These are phyloP conservation scores for Metschnikowia dekortorum DNA, from an alignment of 805 yeast genomes.

Conservation along the genomic window DNA sequence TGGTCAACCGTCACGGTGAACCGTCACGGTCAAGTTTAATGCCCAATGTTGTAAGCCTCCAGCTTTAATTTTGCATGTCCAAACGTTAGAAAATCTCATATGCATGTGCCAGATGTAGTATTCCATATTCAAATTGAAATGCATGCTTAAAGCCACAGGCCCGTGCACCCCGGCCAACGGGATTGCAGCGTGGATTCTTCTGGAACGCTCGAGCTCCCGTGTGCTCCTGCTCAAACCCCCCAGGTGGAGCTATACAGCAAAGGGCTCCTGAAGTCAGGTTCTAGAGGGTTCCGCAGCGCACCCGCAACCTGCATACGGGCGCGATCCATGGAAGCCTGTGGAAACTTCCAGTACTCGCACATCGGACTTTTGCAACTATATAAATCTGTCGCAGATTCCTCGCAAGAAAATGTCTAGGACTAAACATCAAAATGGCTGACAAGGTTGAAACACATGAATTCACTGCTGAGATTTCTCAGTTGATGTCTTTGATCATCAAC, in stretches of 20 bases:
- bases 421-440: slow-evolving; percentile 39
- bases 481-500: slow-evolving; percentile 99
- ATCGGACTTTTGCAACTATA: slow-evolving; percentile 11
- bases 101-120: neutral
- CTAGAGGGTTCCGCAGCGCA: neutral
- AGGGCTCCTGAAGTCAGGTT: neutral
- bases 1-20: too few species aligned
- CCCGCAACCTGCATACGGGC: neutral
- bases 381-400: slow-evolving; percentile 3
- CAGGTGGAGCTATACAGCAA: too few species aligned
- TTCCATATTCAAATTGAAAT: too few species aligned
- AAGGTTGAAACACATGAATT: slow-evolving; percentile 85
- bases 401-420: neutral
- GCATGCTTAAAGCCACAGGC: too few species aligned
- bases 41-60: too few species aligned
- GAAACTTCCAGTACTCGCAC: slow-evolving; percentile 23
- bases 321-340: slow-evolving; percentile 25
- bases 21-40: too few species aligned
- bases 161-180: too few species aligned
- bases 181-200: too few species aligned
- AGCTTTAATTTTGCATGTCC: too few species aligned
- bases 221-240: too few species aligned
- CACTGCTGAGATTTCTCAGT: slow-evolving; percentile 99
- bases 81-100: too few species aligned
- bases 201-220: too few species aligned